Base-by-base conservation (phyloP, 2,329 filamentous ascomycete genomes). In the Fusarium redolens region DNA sequence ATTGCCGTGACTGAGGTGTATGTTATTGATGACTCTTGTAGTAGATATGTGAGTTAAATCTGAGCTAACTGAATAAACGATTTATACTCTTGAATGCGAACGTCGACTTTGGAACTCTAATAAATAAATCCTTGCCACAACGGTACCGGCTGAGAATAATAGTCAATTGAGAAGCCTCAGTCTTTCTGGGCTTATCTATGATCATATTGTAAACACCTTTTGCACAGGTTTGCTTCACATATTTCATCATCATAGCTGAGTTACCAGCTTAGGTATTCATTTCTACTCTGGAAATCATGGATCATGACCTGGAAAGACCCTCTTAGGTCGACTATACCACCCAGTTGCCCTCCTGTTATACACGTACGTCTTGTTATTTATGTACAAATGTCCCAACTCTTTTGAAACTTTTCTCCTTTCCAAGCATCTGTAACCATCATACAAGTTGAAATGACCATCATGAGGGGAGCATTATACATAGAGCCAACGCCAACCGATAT, bases 381-480 rank as follows among this genome's bases (percentile, higher is more conserved):
- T 75, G 63, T 78, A 75, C 76, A 75, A 63, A 63, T 60, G 51
- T 65, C 63, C 69, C 76, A 64, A 60, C 68, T 76, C 65, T 68
- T 64, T 69, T 65, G 45, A 69, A 69, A 66, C 71, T 50, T 66
- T 68, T 69, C 68, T 66, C 57, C 55, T 73, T 51, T 71, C 71
- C 71, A 68, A 72, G 63, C 58, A 65, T 69, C 65, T 75, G 63
- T 52, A 69, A 69, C 65, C 65, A 69, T 69, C 66, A 69, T 69
- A 69, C 65, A 69, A 69, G 55, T 48, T 69, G 56, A 55, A 69
- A 65, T 33, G 71, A 79, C 73, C 77, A 79, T 85, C 82, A 79
- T 85, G 83, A 85, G 82, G 79, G 83, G 83, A 85, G 83, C 83
- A 84, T 84, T 82, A 83, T 82, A 84, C 81, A 83, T 73, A 75